Conservation (phyloP, 2,329 filamentous ascomycete species). For the Colletotrichum spinosum region DNA sequence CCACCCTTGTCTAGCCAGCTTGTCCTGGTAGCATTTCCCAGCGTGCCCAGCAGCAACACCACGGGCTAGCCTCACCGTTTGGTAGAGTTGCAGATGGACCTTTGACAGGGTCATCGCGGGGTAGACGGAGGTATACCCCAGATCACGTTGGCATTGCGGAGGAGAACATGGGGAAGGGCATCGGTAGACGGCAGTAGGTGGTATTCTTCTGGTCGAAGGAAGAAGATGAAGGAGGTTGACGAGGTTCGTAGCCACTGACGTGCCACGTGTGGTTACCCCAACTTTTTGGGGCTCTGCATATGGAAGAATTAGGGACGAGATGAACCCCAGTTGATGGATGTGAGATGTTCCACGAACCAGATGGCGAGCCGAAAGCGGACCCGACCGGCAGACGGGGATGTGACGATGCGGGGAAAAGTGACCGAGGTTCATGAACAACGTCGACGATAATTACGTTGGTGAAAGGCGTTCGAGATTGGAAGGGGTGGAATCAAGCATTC, state of each 20-base stretch:
- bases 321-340: neutral
- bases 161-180: neutral
- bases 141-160: constrained; percentile 3
- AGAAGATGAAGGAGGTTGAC: constrained; percentile 13
- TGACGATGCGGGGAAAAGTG: neutral
- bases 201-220: neutral
- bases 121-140: constrained; percentile 31
- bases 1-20: constrained; percentile 2
- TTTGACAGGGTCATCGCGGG: constrained; percentile 17
- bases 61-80: constrained; percentile 1
- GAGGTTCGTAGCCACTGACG: neutral
- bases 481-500: constrained; percentile 29
- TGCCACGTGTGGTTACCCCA: constrained; percentile 10
- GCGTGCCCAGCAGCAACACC: neutral
- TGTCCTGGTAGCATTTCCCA: constrained; percentile 1
- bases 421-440: neutral
- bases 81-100: constrained; percentile 14
- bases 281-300: constrained; percentile 36
- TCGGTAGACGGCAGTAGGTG: constrained; percentile 2
- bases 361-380: constrained; percentile 10
- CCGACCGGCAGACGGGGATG: neutral
- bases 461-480: constrained; percentile 7
- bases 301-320: constrained; percentile 26
- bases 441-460: neutral
- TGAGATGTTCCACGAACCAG: constrained; percentile 35